These are phyloP conservation scores for Paraurostyla sp. DNA, from an alignment of 73 alveolate genomes.

Conservation along the genomic window DNA sequence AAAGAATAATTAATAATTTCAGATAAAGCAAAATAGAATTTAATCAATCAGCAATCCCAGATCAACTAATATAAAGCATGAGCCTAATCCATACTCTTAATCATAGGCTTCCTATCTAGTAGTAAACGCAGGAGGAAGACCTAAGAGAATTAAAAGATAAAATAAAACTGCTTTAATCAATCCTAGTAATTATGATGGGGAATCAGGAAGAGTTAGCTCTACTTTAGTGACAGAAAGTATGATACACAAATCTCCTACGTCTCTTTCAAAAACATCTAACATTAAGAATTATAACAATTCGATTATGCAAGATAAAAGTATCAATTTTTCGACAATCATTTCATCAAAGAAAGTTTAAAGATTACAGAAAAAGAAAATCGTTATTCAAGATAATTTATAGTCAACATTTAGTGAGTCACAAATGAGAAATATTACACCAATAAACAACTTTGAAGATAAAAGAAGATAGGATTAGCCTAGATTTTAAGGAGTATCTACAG, in stretches of 20 bases:
- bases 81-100: slow-evolving; percentile 1
- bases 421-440: neutral
- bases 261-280: slow-evolving; percentile 3
- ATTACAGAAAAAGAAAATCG: neutral
- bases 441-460: neutral
- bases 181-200: neutral
- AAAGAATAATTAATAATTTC: neutral
- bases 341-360: neutral
- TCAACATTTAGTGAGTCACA: neutral
- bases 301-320: neutral
- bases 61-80: neutral
- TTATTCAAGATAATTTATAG: neutral
- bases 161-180: slow-evolving; percentile 6
- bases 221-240: neutral
- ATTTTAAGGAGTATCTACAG: neutral
- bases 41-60: neutral
- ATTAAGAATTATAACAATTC: neutral
- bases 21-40: neutral
- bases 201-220: slow-evolving; percentile 2
- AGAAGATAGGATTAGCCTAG: neutral
- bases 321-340: neutral
- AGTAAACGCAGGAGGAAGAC: neutral
- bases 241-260: slow-evolving; percentile 4
- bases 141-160: neutral
- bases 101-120: neutral